Evolutionary conservation across 2,329 filamentous ascomycete genomes (phyloP).

Genomic region (Fusarium guadeloupense): DNA sequence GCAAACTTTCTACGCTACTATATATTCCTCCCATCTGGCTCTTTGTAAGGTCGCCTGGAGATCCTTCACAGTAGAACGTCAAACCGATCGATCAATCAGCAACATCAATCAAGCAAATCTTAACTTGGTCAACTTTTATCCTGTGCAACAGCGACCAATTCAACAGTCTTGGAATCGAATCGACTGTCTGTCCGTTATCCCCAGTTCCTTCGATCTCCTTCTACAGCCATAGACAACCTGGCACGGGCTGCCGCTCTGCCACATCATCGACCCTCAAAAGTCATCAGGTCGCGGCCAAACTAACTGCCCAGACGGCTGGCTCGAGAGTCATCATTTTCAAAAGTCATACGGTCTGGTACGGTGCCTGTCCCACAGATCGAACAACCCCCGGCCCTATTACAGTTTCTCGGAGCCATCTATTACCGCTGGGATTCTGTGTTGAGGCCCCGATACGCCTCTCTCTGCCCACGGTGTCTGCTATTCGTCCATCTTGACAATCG

Average conservation of each 20-base stretch:
- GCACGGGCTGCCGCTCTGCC: constrained; percentile 30
- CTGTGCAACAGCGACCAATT: neutral
- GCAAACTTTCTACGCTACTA: constrained; percentile 21
- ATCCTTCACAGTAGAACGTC: neutral
- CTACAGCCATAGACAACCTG: constrained; percentile 21
- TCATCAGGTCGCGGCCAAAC: constrained; percentile 40
- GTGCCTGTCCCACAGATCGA: constrained; percentile 41
- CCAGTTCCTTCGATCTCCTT: constrained; percentile 34
- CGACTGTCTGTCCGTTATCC: constrained; percentile 30
- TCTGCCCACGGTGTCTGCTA: constrained; percentile 31
- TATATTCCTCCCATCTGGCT: constrained; percentile 2
- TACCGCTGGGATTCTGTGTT: constrained; percentile 29
- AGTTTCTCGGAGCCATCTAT: constrained; percentile 21
- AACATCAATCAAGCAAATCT: constrained; percentile 9
- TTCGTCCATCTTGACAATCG: constrained; percentile 35
- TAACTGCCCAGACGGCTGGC: constrained; percentile 28
- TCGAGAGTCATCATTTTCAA: constrained; percentile 36
- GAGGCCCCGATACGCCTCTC: constrained; percentile 25
- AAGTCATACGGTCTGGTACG: constrained; percentile 45
- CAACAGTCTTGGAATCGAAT: constrained; percentile 22
- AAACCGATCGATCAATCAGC: constrained; percentile 30
- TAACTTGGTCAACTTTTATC: neutral
- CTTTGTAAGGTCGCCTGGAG: neutral
- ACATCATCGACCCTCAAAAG: constrained; percentile 39
- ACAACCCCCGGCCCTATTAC: constrained; percentile 27